phyloP scores from a whole-genome alignment of 306 rosid species.

The Lotus japonicus region DNA sequence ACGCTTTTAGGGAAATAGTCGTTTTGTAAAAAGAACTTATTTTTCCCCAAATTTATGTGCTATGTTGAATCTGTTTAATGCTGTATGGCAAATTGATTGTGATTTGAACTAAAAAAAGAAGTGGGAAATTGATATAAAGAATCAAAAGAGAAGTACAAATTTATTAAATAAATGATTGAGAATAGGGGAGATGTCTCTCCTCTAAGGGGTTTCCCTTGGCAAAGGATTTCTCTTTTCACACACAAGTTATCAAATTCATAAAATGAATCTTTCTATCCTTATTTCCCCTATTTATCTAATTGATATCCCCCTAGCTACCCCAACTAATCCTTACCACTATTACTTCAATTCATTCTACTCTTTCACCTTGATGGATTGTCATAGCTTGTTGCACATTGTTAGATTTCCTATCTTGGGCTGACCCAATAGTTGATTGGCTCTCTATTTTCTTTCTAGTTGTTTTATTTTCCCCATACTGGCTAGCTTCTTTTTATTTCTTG shows the following conservation, averaged over 20 bases:
- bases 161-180: too few species aligned
- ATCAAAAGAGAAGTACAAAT: too few species aligned
- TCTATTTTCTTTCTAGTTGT: not conserved
- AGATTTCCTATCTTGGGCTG: not conserved
- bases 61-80: not conserved
- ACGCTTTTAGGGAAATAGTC: not conserved
- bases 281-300: not conserved
- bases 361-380: too few species aligned
- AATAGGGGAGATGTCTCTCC: too few species aligned
- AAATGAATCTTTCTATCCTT: not conserved
- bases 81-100: constrained; percentile 11
- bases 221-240: too few species aligned
- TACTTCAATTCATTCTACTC: not conserved
- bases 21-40: not conserved
- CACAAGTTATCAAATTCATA: not conserved
- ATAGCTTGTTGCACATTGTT: not conserved
- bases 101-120: too few species aligned
- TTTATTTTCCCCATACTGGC: not conserved
- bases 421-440: not conserved
- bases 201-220: too few species aligned
- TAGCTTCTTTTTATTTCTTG: not conserved
- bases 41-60: not conserved
- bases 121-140: too few species aligned
- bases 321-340: not conserved
- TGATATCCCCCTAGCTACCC: not conserved